Percentiles rank a stretch among this genome's conserved stretches.
These are phyloP conservation scores for Xylaria sp. DNA, from an alignment of 2,329 filamentous ascomycete species.

Conservation along the genomic window DNA sequence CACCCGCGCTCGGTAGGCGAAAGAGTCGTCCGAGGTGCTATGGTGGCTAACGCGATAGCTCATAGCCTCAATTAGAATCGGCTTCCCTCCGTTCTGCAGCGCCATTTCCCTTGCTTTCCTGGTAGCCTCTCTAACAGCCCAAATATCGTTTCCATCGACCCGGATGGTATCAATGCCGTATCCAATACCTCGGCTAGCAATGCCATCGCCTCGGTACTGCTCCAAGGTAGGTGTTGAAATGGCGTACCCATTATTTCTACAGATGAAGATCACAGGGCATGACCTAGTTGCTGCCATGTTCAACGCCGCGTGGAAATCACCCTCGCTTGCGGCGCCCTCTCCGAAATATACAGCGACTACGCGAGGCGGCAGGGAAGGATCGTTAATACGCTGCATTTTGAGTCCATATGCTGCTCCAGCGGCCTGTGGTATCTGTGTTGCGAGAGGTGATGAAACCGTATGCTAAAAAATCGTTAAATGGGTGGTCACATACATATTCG, in stretches of 20 bases:
- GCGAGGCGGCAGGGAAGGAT: conserved; percentile 73
- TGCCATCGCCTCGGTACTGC: conserved; percentile 91
- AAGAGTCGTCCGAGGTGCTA: conserved; percentile 96
- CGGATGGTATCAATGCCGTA: conserved; percentile 96
- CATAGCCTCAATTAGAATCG: conserved; percentile 93
- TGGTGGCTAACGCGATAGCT: conserved; percentile 98
- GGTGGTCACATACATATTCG: neutral
- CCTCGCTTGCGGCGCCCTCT: conserved; percentile 89
- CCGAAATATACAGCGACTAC: conserved; percentile 89
- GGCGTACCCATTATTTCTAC: conserved; percentile 92
- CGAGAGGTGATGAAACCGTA: conserved; percentile 85
- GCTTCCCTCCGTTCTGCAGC: conserved; percentile 80
- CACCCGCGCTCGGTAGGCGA: conserved; percentile 91
- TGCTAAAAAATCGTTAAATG: conserved; percentile 63
- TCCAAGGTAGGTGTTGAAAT: conserved; percentile 91
- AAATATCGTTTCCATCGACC: conserved; percentile 94
- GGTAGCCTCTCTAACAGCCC: conserved; percentile 85
- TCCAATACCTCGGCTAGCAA: conserved; percentile 85
- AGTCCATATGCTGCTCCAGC: conserved; percentile 88
- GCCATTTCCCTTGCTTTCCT: conserved; percentile 81
- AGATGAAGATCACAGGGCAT: conserved; percentile 91
- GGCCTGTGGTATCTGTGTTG: conserved; percentile 90
- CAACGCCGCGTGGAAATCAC: conserved; percentile 90
- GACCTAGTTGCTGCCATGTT: conserved; percentile 91
- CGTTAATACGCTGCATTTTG: conserved; percentile 80